Conservation (phyloP, 305 asterid genomes). For the Salvia sclarea region DNA sequence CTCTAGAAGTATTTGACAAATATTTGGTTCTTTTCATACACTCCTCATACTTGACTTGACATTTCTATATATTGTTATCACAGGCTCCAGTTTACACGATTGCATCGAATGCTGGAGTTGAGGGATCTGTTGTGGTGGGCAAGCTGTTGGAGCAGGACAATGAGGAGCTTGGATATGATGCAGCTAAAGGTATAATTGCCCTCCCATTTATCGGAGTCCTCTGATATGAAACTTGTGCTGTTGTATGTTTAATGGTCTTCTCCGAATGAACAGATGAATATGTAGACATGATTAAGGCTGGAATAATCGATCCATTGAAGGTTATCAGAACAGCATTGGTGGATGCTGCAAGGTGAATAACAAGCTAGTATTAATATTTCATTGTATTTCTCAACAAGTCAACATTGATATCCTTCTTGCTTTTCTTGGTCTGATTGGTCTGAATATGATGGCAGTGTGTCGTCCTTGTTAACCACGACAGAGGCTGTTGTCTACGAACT, state of each 20-base stretch:
- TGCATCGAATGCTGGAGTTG: conserved; percentile 88
- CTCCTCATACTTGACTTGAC: not conserved
- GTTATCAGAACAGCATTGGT: conserved; percentile 86
- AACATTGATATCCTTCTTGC: not conserved
- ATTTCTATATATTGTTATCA: not conserved
- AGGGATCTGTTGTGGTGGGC: conserved; percentile 86
- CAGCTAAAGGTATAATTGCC: conserved; percentile 62
- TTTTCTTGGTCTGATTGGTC: not conserved
- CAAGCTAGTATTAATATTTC: not conserved
- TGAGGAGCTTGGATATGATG: conserved; percentile 86
- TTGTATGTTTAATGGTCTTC: not conserved
- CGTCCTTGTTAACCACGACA: conserved; percentile 82
- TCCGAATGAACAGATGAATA: conserved; percentile 54
- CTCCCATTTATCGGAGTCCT: not conserved
- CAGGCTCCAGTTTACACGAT: conserved; percentile 79
- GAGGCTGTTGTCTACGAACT: conserved; percentile 78
- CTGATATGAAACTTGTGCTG: not conserved
- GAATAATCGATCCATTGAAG: conserved; percentile 76
- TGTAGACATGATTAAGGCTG: conserved; percentile 82
- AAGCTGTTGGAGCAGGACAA: conserved; percentile 75
- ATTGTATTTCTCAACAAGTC: not conserved
- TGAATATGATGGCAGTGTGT: conserved; percentile 46
- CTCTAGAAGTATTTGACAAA: not conserved
- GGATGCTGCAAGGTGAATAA: conserved; percentile 87
- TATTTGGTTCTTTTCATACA: not conserved